Conservation (phyloP, 1,139 yeast species). For the Tardiomyces depauwii region DNA sequence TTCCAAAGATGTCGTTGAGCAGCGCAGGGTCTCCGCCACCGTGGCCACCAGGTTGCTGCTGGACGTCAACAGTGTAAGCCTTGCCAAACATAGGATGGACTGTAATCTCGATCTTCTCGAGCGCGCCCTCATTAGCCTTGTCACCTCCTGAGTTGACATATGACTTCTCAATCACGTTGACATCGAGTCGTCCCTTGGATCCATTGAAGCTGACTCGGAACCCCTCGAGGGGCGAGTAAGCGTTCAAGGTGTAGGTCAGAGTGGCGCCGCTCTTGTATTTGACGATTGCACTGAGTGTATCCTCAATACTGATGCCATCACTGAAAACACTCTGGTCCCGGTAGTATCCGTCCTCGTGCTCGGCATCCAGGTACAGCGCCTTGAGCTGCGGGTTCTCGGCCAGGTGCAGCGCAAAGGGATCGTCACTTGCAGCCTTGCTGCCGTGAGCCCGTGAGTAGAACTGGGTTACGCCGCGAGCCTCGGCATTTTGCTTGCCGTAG, state of each 20-base stretch:
- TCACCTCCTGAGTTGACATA: constrained; percentile 11
- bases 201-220: constrained; percentile 11
- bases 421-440: constrained; percentile 7
- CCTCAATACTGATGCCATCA: constrained; percentile 11
- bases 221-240: constrained; percentile 9
- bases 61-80: constrained; percentile 7
- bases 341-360: constrained; percentile 10
- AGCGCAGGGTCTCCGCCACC: constrained; percentile 11
- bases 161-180: constrained; percentile 8
- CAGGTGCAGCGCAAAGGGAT: constrained; percentile 9
- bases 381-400: constrained; percentile 7
- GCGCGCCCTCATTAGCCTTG: constrained; percentile 9
- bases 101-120: constrained; percentile 8
- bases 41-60: constrained; percentile 10
- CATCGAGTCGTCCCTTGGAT: constrained; percentile 9
- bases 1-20: constrained; percentile 9
- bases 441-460: constrained; percentile 11
- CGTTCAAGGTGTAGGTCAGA: constrained; percentile 9
- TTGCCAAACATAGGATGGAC: constrained; percentile 9
- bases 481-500: constrained; percentile 11
- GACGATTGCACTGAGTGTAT: constrained; percentile 9
- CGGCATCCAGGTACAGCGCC: constrained; percentile 10
- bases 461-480: constrained; percentile 8
- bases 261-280: constrained; percentile 9
- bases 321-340: constrained; percentile 11